Conservation (phyloP, 2,329 filamentous ascomycete genomes). For the Ampelomyces quisqualis region DNA sequence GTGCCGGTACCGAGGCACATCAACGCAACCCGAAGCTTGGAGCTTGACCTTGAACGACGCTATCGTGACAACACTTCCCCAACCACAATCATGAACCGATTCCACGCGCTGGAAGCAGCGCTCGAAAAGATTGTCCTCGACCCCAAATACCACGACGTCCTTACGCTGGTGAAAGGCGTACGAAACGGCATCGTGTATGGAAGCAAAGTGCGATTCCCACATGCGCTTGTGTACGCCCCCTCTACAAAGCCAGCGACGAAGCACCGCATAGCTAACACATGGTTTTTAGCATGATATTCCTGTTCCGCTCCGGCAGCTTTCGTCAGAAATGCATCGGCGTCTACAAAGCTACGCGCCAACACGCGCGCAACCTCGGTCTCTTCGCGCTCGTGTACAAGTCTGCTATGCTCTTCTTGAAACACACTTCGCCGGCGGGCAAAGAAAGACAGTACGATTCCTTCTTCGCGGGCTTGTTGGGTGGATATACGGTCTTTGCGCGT, state of each 20-base stretch:
- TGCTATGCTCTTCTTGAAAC: slow-evolving; percentile 72
- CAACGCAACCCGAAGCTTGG: background rate
- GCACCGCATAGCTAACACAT: slow-evolving; percentile 4
- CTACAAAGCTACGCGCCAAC: slow-evolving; percentile 81
- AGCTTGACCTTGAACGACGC: slow-evolving; percentile 7
- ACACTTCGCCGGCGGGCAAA: slow-evolving; percentile 53
- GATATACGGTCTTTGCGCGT: slow-evolving; percentile 90
- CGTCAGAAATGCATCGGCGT: slow-evolving; percentile 77
- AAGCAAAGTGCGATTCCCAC: slow-evolving; percentile 95
- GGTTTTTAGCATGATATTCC: slow-evolving; percentile 81
- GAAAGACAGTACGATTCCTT: slow-evolving; percentile 79
- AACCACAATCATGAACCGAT: slow-evolving; percentile 30
- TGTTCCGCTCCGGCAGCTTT: slow-evolving; percentile 89
- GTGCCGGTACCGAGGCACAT: slow-evolving; percentile 32
- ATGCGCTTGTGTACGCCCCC: slow-evolving; percentile 74
- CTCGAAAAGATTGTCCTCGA: slow-evolving; percentile 78
- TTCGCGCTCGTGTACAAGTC: slow-evolving; percentile 92
- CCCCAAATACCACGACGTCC: slow-evolving; percentile 78
- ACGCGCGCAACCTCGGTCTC: slow-evolving; percentile 86
- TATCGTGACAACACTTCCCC: background rate
- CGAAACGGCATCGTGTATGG: slow-evolving; percentile 98
- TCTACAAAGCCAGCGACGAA: background rate
- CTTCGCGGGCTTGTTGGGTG: slow-evolving; percentile 81
- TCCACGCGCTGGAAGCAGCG: slow-evolving; percentile 49
- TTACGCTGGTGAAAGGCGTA: slow-evolving; percentile 85